phyloP scores from a whole-genome alignment of 352 stramenopile genomes.

The Pelagophyceae sp. region DNA sequence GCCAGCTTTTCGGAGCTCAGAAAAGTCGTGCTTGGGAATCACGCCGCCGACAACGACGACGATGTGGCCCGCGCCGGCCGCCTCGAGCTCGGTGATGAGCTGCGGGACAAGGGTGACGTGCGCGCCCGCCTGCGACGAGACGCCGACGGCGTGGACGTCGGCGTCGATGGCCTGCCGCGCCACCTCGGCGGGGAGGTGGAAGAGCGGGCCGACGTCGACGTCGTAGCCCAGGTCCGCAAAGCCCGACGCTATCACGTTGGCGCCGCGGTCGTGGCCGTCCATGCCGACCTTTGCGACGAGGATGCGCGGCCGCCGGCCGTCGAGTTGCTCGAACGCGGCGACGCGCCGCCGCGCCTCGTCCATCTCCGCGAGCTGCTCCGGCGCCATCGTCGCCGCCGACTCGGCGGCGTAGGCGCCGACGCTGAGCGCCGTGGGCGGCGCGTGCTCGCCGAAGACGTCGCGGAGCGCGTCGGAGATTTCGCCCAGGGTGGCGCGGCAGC shows the following conservation, averaged over 20 bases:
- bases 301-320: constrained; percentile 83
- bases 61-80: constrained; percentile 79
- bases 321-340: constrained; percentile 75
- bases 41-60: constrained; percentile 85
- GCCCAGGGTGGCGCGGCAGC: constrained; percentile 76
- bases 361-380: not conserved
- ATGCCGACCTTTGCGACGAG: constrained; percentile 86
- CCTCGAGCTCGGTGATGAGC: constrained; percentile 78
- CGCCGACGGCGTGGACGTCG: constrained; percentile 84
- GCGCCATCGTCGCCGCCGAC: not conserved
- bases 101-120: constrained; percentile 87
- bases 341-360: constrained; percentile 40
- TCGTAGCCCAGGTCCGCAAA: constrained; percentile 94
- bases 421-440: constrained; percentile 61
- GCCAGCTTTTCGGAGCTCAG: constrained; percentile 41
- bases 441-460: constrained; percentile 84
- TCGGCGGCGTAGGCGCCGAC: constrained; percentile 63
- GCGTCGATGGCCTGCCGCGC: constrained; percentile 80
- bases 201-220: constrained; percentile 90
- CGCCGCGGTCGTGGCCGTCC: constrained; percentile 91
- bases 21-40: constrained; percentile 69
- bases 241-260: constrained; percentile 89
- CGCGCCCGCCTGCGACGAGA: constrained; percentile 73
- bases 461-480: constrained; percentile 89
- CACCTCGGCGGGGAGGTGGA: constrained; percentile 75